A percentile compares a stretch with the other conserved stretches of the same genome.
Evolutionary conservation across 2,329 filamentous ascomycete species (phyloP).

Genomic region (Fusarium floridanum): DNA sequence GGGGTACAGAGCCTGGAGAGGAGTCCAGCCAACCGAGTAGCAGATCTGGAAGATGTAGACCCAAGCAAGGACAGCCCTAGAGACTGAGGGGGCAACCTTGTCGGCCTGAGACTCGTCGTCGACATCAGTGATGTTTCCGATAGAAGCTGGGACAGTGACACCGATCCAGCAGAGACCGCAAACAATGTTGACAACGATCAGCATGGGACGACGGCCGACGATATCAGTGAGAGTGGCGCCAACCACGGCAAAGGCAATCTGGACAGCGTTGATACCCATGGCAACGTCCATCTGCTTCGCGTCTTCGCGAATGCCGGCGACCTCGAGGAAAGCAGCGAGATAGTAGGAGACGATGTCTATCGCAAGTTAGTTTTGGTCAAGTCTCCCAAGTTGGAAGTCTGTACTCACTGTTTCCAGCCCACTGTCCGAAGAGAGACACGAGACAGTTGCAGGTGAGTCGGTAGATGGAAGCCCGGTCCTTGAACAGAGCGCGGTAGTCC

Average conservation of each 20-base stretch:
- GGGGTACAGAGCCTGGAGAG: slow-evolving; percentile 60
- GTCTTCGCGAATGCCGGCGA: slow-evolving; percentile 59
- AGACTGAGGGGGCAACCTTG: slow-evolving; percentile 49
- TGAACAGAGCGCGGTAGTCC: slow-evolving; percentile 62
- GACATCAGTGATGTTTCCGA: slow-evolving; percentile 49
- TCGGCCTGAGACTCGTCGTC: slow-evolving; percentile 43
- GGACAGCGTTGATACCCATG: slow-evolving; percentile 61
- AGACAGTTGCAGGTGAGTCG: slow-evolving; percentile 59
- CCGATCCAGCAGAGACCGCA: slow-evolving; percentile 63
- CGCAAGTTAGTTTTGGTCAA: not conserved
- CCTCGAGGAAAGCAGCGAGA: slow-evolving; percentile 62
- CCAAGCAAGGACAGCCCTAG: slow-evolving; percentile 62
- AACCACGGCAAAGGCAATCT: slow-evolving; percentile 61
- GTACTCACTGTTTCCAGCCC: slow-evolving; percentile 54
- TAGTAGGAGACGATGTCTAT: slow-evolving; percentile 61
- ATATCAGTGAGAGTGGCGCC: slow-evolving; percentile 63
- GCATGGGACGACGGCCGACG: slow-evolving; percentile 64
- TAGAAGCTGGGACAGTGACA: slow-evolving; percentile 60
- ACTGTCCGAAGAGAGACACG: slow-evolving; percentile 62
- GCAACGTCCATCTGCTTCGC: slow-evolving; percentile 61
- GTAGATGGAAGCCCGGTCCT: slow-evolving; percentile 54
- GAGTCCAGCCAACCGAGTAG: slow-evolving; percentile 59
- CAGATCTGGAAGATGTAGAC: slow-evolving; percentile 50
- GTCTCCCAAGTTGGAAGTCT: not conserved
- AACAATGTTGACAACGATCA: slow-evolving; percentile 61